A percentile compares a stretch with the other conserved stretches of the same genome.
Evolutionary conservation across 177 flowering plant genomes (phyloP).

Genomic region (Telopea speciosissima): DNA sequence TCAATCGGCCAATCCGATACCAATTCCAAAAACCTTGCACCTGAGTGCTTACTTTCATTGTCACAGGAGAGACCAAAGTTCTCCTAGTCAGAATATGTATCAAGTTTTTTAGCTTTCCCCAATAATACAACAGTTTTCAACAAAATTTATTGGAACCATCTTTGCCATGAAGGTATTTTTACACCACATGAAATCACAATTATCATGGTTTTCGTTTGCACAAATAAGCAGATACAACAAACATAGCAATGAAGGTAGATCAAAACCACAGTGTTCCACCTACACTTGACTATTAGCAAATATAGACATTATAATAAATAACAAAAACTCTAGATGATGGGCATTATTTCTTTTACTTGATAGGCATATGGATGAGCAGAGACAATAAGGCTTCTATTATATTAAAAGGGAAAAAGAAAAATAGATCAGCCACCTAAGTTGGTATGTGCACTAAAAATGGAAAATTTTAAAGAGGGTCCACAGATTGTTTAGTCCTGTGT

Average conservation of each 20-base stretch:
- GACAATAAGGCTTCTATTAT: no score
- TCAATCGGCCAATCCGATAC: no score
- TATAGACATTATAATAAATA: neutral
- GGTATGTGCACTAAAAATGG: neutral
- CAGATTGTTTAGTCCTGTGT: neutral
- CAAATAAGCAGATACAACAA: neutral
- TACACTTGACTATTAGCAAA: neutral
- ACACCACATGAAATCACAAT: neutral
- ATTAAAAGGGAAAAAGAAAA: no score
- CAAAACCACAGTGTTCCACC: neutral
- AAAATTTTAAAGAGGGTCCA: neutral
- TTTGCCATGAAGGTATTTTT: neutral
- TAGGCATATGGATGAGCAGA: neutral
- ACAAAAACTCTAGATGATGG: neutral
- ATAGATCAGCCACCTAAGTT: neutral
- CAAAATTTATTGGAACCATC: neutral
- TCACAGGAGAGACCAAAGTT: neutral
- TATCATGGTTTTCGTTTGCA: neutral
- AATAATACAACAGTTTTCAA: no score
- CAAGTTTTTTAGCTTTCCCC: neutral
- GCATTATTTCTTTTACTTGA: no score
- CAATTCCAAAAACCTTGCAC: no score
- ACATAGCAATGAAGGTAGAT: neutral
- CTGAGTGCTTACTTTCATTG: neutral
- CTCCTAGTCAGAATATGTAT: no score